A percentile compares a stretch with the other conserved stretches of the same genome.
Evolutionary conservation across 306 rosid species (phyloP).

Genomic region (Gastrolobium bilobum): DNA sequence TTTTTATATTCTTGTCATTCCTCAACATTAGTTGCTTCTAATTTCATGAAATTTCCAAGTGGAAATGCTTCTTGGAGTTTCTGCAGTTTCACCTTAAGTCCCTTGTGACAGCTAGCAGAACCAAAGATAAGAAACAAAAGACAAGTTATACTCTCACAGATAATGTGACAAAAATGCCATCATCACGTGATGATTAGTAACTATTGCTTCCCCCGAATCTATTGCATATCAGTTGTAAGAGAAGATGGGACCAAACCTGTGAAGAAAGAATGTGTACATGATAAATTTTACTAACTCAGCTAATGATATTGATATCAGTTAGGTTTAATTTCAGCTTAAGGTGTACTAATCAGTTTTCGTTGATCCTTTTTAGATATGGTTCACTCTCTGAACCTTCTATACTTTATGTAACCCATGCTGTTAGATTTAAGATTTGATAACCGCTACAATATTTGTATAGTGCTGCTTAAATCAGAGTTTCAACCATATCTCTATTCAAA

Average conservation of each 20-base stretch:
- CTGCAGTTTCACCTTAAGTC: conserved; percentile 43
- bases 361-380: conserved; percentile 13
- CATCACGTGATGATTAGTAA: conserved; percentile 78
- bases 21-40: conserved; percentile 33
- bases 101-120: conserved; percentile 43
- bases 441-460: neutral
- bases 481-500: conserved; percentile 36
- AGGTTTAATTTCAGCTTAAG: conserved; percentile 22
- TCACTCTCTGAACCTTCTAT: conserved; percentile 12
- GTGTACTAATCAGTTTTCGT: neutral
- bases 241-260: conserved; percentile 57
- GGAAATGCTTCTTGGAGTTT: conserved; percentile 55
- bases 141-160: conserved; percentile 56
- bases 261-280: conserved; percentile 11
- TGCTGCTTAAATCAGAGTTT: neutral
- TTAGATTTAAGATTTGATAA: conserved; percentile 10
- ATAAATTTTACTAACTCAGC: conserved; percentile 18
- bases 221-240: conserved; percentile 35
- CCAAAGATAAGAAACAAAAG: conserved; percentile 52
- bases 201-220: conserved; percentile 61
- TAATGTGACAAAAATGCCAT: conserved; percentile 71
- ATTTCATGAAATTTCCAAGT: conserved; percentile 36
- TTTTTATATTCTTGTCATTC: neutral
- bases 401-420: neutral
- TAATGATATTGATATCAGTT: conserved; percentile 2